Evolutionary conservation across 345 rosid genomes (phyloP).

Genomic region (Combretum micranthum): DNA sequence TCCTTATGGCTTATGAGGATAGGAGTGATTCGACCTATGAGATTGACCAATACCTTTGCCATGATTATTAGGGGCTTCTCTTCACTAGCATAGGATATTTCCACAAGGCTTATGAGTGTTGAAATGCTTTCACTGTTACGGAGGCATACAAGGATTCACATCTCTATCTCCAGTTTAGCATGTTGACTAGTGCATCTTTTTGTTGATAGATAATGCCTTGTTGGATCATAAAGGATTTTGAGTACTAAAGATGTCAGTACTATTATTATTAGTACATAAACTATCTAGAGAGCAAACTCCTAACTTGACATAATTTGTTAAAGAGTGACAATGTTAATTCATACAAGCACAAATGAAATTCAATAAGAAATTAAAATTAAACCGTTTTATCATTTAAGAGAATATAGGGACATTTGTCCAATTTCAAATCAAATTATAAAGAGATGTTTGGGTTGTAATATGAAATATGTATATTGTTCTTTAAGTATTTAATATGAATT

Average conservation of each 20-base stretch:
- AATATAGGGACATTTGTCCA: no score
- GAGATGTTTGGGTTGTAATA: no score
- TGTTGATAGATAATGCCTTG: conserved; percentile 17
- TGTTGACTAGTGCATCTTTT: conserved; percentile 26
- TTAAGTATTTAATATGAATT: no score
- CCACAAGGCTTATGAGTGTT: conserved; percentile 24
- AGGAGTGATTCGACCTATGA: conserved; percentile 25
- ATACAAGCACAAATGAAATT: no score
- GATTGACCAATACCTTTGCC: conserved; percentile 29
- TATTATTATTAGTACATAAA: conserved; percentile 13
- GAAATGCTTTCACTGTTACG: conserved; percentile 21
- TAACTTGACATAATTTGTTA: conserved; percentile 17
- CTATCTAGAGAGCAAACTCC: conserved; percentile 6
- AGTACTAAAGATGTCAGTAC: conserved; percentile 17
- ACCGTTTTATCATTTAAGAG: no score
- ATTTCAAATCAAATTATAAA: no score
- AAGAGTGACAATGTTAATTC: background rate
- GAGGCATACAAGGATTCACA: conserved; percentile 29
- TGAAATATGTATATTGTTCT: no score
- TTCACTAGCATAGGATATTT: conserved; percentile 12
- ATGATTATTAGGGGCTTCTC: conserved; percentile 17
- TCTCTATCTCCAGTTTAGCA: conserved; percentile 13
- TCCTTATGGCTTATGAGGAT: conserved; percentile 20
- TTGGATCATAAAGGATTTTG: conserved; percentile 18
- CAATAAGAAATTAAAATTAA: no score